Conservation (phyloP, 805 yeast genomes). For the Hagleromyces aurorensis region DNA sequence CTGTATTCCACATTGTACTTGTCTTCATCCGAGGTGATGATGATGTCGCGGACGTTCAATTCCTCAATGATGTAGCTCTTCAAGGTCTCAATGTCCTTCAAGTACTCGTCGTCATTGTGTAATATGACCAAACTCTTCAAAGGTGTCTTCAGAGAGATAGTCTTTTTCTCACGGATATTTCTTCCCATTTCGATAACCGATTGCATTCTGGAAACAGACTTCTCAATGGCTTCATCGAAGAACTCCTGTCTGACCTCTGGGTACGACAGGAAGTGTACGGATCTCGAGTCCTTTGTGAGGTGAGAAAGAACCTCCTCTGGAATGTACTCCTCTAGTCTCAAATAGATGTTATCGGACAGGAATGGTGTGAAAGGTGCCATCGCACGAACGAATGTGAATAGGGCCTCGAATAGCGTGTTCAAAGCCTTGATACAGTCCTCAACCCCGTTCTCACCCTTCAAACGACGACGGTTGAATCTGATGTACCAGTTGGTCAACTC, state of each 20-base stretch:
- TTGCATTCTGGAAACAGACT: constrained; percentile 93
- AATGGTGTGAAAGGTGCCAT: constrained; percentile 99
- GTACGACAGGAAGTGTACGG: constrained; percentile 90
- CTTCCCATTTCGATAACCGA: constrained; percentile 94
- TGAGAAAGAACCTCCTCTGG: constrained; percentile 47
- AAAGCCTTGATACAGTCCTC: constrained; percentile 81
- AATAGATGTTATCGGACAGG: constrained; percentile 84
- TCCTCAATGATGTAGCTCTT: constrained; percentile 80
- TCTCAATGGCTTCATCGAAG: constrained; percentile 75
- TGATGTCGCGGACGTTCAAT: constrained; percentile 80
- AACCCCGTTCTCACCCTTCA: constrained; percentile 87
- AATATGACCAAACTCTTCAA: constrained; percentile 79
- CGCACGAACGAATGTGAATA: constrained; percentile 81
- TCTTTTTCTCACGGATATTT: constrained; percentile 92
- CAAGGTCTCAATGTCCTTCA: constrained; percentile 70
- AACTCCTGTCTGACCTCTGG: constrained; percentile 77
- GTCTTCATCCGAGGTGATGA: constrained; percentile 84
- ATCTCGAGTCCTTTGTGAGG: constrained; percentile 54
- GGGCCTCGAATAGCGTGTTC: constrained; percentile 85
- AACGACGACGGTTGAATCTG: constrained; percentile 94
- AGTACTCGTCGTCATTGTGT: constrained; percentile 67
- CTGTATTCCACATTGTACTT: constrained; percentile 86
- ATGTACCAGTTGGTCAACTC: constrained; percentile 98
- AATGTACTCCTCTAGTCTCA: constrained; percentile 57
- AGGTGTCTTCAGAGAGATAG: constrained; percentile 90